These are phyloP conservation scores for Rhodotorula sp. DNA, from an alignment of 1,284 basidiomycete species.

Conservation along the genomic window DNA sequence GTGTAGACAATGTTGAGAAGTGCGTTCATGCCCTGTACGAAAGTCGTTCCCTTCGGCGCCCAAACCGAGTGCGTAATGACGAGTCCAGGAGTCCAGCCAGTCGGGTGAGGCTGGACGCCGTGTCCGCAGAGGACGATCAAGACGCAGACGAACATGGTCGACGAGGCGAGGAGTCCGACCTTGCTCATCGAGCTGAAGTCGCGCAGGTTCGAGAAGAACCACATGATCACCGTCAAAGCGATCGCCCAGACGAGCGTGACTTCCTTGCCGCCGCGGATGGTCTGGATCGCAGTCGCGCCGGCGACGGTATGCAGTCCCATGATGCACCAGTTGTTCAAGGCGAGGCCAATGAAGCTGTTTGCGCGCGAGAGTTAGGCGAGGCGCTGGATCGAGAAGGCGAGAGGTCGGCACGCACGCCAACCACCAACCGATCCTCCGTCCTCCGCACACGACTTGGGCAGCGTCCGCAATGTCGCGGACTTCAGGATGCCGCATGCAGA, in stretches of 20 bases:
- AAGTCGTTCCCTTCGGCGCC: conserved; percentile 55
- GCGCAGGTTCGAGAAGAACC: conserved; percentile 40
- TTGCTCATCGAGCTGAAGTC: conserved; percentile 42
- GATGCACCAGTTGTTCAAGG: conserved; percentile 53
- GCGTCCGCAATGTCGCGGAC: conserved; percentile 60
- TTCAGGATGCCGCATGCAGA: conserved; percentile 61
- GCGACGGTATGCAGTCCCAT: conserved; percentile 50
- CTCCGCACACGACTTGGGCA: conserved; percentile 53
- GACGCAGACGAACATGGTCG: conserved; percentile 40
- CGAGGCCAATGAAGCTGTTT: conserved; percentile 52
- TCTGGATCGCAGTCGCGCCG: conserved; percentile 56
- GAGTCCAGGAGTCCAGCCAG: neutral
- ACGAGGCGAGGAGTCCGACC: conserved; percentile 34
- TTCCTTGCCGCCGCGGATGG: conserved; percentile 57
- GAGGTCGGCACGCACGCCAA: neutral
- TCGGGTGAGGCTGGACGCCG: conserved; percentile 29
- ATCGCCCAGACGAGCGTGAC: conserved; percentile 61
- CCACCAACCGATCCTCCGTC: conserved; percentile 5
- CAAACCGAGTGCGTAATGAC: conserved; percentile 42
- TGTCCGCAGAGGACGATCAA: conserved; percentile 38
- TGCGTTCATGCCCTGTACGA: conserved; percentile 56
- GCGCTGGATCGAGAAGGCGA: conserved; percentile 48
- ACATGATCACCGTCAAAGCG: conserved; percentile 43
- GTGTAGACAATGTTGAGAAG: conserved; percentile 56
- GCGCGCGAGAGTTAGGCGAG: conserved; percentile 55